Evolutionary conservation across 2,329 filamentous ascomycete species (phyloP).

Genomic region (Penicillium sp.): DNA sequence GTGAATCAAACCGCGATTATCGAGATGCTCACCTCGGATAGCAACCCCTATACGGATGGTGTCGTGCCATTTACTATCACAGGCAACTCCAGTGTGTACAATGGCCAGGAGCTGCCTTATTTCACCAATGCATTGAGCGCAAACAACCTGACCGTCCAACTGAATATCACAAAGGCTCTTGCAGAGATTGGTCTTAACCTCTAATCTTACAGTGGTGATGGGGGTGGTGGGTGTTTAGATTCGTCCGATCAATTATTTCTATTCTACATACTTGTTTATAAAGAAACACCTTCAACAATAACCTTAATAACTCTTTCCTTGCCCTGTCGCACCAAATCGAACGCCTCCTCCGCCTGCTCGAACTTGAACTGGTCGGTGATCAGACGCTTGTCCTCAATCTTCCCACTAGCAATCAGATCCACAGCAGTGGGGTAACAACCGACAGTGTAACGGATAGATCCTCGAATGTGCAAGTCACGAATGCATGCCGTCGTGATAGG

Average conservation of each 20-base stretch:
- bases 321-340: slow-evolving; percentile 45
- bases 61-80: slow-evolving; percentile 53
- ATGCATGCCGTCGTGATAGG: slow-evolving; percentile 54
- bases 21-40: slow-evolving; percentile 24
- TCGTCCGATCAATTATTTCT: background rate
- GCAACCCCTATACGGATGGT: slow-evolving; percentile 44
- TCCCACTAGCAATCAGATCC: slow-evolving; percentile 51
- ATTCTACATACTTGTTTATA: slow-evolving; percentile 7
- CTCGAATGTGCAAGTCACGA: slow-evolving; percentile 50
- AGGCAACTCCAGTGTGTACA: slow-evolving; percentile 50
- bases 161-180: slow-evolving; percentile 46
- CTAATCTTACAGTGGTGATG: background rate
- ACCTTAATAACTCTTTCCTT: slow-evolving; percentile 45
- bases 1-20: slow-evolving; percentile 47
- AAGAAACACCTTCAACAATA: slow-evolving; percentile 42
- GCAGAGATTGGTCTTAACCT: slow-evolving; percentile 14
- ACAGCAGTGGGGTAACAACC: slow-evolving; percentile 54
- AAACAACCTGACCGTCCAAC: slow-evolving; percentile 46
- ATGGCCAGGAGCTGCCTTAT: slow-evolving; percentile 54
- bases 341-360: slow-evolving; percentile 50
- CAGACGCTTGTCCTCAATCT: slow-evolving; percentile 38
- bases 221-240: background rate
- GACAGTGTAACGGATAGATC: slow-evolving; percentile 53
- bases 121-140: slow-evolving; percentile 52
- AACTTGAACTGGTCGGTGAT: slow-evolving; percentile 46